Conservation (phyloP, 129 eudicot species). For the Ambrosia trifida region DNA sequence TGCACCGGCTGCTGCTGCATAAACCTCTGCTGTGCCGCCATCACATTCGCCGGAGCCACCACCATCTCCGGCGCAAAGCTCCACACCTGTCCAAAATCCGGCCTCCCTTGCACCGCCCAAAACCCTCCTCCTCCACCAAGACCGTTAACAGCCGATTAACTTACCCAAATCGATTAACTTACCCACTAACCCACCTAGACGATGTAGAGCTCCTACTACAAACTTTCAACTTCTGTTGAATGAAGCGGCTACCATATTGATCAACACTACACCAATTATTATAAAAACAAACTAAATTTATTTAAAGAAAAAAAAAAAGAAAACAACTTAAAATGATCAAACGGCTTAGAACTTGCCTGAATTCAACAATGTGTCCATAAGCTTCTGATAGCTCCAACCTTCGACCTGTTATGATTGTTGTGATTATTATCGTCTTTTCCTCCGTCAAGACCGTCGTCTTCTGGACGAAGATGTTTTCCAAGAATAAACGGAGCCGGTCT, state of each 20-base stretch:
- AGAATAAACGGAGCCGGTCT: constrained; percentile 70
- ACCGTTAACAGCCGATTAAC: too few relatives aligned
- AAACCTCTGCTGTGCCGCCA: too few relatives aligned
- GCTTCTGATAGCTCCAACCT: constrained; percentile 63
- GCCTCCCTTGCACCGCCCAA: constrained; percentile 81
- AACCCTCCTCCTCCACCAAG: constrained; percentile 60
- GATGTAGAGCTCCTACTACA: too few relatives aligned
- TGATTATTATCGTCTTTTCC: constrained; percentile 44
- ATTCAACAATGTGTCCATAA: constrained; percentile 58
- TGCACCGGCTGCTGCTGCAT: too few relatives aligned
- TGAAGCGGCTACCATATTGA: constrained; percentile 86
- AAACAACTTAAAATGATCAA: background rate
- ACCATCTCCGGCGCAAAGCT: too few relatives aligned
- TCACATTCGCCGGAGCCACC: too few relatives aligned
- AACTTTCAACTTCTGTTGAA: constrained; percentile 68
- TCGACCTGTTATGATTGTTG: constrained; percentile 20
- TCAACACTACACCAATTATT: constrained; percentile 52
- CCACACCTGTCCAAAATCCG: too few relatives aligned
- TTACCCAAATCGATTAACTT: too few relatives aligned
- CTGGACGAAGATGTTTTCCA: constrained; percentile 72
- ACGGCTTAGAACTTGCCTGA: constrained; percentile 44
- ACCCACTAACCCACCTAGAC: too few relatives aligned
- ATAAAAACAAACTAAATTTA: background rate
- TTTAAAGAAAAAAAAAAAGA: background rate
- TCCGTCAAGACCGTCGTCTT: constrained; percentile 47